Base-by-base conservation (phyloP, 2,329 filamentous ascomycete genomes). In the Coniella lustricola region DNA sequence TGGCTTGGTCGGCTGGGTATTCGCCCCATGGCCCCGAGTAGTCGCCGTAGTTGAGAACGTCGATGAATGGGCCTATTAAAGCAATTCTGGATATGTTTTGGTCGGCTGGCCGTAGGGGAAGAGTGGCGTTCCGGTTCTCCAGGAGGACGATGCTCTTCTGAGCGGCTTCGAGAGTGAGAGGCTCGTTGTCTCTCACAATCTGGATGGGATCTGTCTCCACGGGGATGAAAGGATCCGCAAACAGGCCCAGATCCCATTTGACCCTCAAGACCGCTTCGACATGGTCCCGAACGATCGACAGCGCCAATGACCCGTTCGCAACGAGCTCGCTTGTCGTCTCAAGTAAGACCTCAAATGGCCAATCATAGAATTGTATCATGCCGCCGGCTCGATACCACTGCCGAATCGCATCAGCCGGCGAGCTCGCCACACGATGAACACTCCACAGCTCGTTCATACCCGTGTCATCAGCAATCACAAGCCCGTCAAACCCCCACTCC, bases 331-430 rank as follows among this genome's bases (percentile, higher is more conserved):
- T 57, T 0, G 64, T 70, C 10, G 63, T 60, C 38, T 68, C 64
- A 21, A 70, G 56, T 36, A 66, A 68, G 7, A 59, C 56, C 10
- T 66, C 62, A 13, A 72, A 49, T 2, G 67, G 62, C 49, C 68
- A 71, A 50, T 72, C 68, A 40, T 72, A 72, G 49, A 67, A 72
- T 44, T 71, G 69, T 2, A 71, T 57, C 67, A 72, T 72, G 1
- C 68, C 66, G 31, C 69, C 69, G 3, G 67, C 67, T 45, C 69
- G 68, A 45, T 68, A 68, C 67, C 68, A 72, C 40, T 72, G 69
- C 3, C 56, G 57, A 31, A 72, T 67, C 3, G 64, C 64, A 53
- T 68, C 65, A 7, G 63, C 66, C 1, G 64, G 63, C 7, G 63
- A 66, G 45, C 56, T 56, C 0, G 68, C 66, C 2, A 71, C 67